Percentiles rank a stretch among this genome's conserved stretches.
phyloP scores from a whole-genome alignment of 139 green algal genomes.

The Micractinium sp. region DNA sequence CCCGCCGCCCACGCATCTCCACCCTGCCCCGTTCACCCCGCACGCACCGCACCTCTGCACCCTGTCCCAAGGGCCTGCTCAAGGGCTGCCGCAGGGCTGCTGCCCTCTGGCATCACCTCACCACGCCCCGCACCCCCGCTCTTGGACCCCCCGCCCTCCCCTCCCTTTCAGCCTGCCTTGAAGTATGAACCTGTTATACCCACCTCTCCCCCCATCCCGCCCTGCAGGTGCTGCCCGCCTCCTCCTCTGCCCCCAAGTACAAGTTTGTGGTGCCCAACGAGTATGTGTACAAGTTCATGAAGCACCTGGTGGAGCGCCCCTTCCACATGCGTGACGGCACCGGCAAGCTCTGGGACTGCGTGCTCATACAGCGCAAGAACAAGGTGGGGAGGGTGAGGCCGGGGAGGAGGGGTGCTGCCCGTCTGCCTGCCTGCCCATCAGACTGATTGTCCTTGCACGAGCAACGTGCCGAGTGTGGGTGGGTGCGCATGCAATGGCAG shows the following conservation, averaged over 20 bases:
- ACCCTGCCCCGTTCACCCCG: background rate
- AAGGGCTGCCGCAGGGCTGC: too few relatives aligned
- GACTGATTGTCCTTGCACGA: too few relatives aligned
- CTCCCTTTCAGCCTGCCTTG: too few relatives aligned
- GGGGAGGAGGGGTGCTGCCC: background rate
- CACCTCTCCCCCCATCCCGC: background rate
- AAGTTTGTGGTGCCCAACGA: slow-evolving; percentile 57
- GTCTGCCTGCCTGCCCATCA: background rate
- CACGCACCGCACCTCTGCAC: background rate
- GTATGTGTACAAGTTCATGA: slow-evolving; percentile 53
- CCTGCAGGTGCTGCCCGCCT: slow-evolving; percentile 42
- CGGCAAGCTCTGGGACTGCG: slow-evolving; percentile 32
- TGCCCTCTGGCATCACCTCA: too few relatives aligned
- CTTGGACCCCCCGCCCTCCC: too few relatives aligned
- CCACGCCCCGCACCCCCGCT: too few relatives aligned
- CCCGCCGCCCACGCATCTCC: too few relatives aligned
- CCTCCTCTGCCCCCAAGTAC: slow-evolving; percentile 41
- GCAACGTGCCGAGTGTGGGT: background rate
- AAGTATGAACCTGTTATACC: background rate
- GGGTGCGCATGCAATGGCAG: background rate
- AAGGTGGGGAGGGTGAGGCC: slow-evolving; percentile 23
- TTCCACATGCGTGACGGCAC: slow-evolving; percentile 41
- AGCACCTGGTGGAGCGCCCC: slow-evolving; percentile 46
- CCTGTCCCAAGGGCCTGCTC: too few relatives aligned
- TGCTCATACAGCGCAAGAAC: slow-evolving; percentile 51